Evolutionary conservation across 169 alveolate genomes (phyloP), one percentile per base, ranked within the genome.

Genomic region (Plasmodium blacklocki): DNA sequence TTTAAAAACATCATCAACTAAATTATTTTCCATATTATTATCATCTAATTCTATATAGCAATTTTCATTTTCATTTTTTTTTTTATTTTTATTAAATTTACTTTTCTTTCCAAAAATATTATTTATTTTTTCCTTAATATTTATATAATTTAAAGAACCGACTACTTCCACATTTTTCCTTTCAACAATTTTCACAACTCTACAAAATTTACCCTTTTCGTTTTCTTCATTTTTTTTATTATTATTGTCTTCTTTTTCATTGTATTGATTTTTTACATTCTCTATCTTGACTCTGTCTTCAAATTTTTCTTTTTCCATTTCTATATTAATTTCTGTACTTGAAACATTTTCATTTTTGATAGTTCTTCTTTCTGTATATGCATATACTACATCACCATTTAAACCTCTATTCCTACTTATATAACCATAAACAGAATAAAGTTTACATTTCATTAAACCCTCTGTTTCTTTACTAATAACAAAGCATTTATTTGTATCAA

Each of bases 331-430:
- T 12, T 74, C 74, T 14, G 15, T 73, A 64, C 29, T 64, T 64
- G 5, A 12, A 21, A 18, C 62, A 18, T 60, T 59, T 50, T 60
- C 60, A 14, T 56, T 54, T 26, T 68, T 29, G 39, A 89, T 70
- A 60, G 74, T 90, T 43, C 96, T 64, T 45, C 96, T 52, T 29
- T 71, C 88, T 32, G 91, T 70, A 21, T 93, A 45, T 3, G 93
- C 96, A 64, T 88, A 93, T 19, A 94, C 97, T 8, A 80, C 73
- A 50, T 94, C 97, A 1, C 95, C 95, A 70, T 94, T 93, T 52
- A 94, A 70, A 7, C 96, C 96, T 15, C 97, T 73, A 45, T 94
- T 94, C 58, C 97, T 74, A 67, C 95, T 88, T 7, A 94, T 89
- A 88, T 93, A 94, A 1, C 97, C 97, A 50, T 89, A 92, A 8